Conservation (phyloP, 108 stramenopile species). For the Nitzschia palea region DNA sequence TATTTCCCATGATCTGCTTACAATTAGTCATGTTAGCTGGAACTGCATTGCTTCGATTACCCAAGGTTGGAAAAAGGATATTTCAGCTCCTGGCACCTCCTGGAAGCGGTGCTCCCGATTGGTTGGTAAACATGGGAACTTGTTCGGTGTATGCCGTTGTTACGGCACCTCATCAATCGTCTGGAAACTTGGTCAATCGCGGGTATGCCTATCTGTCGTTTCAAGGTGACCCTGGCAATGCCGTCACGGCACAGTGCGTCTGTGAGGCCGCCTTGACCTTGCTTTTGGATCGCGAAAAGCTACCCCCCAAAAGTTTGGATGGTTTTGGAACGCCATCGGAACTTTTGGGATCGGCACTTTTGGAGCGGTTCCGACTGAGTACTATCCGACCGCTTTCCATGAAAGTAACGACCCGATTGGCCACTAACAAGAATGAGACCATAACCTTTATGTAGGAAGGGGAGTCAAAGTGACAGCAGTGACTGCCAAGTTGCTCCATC, state of each 20-base stretch:
- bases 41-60: constrained; percentile 13
- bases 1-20: constrained; percentile 27
- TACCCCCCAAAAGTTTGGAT: constrained; percentile 39
- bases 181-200: constrained; percentile 12
- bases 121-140: constrained; percentile 12
- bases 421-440: background rate
- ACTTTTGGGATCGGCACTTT: constrained; percentile 31
- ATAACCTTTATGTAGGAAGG: no score
- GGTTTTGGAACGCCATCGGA: constrained; percentile 58
- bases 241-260: constrained; percentile 46
- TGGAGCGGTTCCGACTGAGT: constrained; percentile 24
- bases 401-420: background rate
- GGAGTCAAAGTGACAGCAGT: no score
- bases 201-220: constrained; percentile 32
- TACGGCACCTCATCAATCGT: background rate
- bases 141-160: constrained; percentile 41
- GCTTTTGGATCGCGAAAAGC: constrained; percentile 19
- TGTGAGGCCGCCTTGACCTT: constrained; percentile 40
- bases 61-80: constrained; percentile 27
- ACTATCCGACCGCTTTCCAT: constrained; percentile 30
- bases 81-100: constrained; percentile 25
- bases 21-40: constrained; percentile 9
- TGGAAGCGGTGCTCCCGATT: constrained; percentile 40
- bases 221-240: constrained; percentile 49
- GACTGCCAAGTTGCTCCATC: no score